Percentiles rank a stretch among this genome's conserved stretches.
These are phyloP conservation scores for Aureobasidium sp. DNA, from an alignment of 2,329 filamentous ascomycete genomes.

Conservation along the genomic window DNA sequence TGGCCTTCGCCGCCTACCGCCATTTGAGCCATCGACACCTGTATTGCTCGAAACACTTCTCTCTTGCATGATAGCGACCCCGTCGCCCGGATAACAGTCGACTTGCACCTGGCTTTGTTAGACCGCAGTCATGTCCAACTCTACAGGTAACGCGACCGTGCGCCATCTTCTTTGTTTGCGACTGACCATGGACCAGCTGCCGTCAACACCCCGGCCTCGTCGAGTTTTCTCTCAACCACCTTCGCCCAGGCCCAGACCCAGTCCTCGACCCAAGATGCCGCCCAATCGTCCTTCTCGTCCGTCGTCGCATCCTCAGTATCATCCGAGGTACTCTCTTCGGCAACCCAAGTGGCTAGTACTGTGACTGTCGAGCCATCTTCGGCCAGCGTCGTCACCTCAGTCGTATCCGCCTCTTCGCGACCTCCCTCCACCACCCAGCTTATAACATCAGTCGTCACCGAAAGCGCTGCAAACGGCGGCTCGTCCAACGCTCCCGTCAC, in stretches of 20 bases:
- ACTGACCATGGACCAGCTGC: conserved; percentile 6
- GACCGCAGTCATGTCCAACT: conserved; percentile 19
- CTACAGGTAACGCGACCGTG: conserved; percentile 16
- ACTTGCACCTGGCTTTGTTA: conserved; percentile 9
- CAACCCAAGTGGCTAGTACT: conserved; percentile 12
- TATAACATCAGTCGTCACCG: conserved; percentile 23
- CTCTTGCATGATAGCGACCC: background rate
- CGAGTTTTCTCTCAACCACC: conserved; percentile 6
- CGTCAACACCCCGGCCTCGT: conserved; percentile 1
- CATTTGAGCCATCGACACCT: background rate
- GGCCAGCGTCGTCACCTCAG: conserved; percentile 19
- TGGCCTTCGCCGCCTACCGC: background rate
- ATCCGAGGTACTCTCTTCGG: conserved; percentile 16
- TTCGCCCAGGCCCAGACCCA: background rate
- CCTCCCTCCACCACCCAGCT: conserved; percentile 21
- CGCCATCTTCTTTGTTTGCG: background rate
- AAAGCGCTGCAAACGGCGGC: conserved; percentile 16
- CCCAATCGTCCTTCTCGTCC: conserved; percentile 17
- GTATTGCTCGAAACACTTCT: background rate
- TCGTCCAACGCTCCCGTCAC: conserved; percentile 17
- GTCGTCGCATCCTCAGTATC: conserved; percentile 20
- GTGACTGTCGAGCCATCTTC: conserved; percentile 17
- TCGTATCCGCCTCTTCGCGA: conserved; percentile 20
- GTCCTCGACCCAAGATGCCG: conserved; percentile 5
- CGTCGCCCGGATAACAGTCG: background rate